These are phyloP conservation scores for Elongisporangium anandrum DNA, from an alignment of 352 stramenopile species.

Conservation along the genomic window DNA sequence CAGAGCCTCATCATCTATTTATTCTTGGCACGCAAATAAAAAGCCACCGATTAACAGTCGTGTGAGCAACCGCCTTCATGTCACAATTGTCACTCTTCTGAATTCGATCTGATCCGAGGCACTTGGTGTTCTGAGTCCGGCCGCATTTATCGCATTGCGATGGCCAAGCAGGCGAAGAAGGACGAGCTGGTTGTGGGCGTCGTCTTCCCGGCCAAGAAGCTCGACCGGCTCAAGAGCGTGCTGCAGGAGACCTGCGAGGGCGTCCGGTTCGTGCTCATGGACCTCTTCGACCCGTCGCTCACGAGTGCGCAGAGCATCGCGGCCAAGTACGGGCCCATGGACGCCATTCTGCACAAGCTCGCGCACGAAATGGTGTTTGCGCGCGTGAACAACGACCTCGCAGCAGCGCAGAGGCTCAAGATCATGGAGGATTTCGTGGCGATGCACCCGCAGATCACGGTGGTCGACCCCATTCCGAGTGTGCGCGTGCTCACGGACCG, in stretches of 20 bases:
- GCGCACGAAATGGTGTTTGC: constrained; percentile 83
- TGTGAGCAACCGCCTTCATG: background rate
- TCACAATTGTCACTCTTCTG: background rate
- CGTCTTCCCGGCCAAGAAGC: constrained; percentile 82
- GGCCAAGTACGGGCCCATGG: constrained; percentile 36
- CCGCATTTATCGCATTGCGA: background rate
- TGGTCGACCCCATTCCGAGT: constrained; percentile 69
- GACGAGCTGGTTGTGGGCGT: constrained; percentile 55
- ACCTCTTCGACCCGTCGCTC: constrained; percentile 43
- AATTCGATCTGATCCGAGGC: background rate
- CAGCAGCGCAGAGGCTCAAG: constrained; percentile 34
- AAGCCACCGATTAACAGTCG: too few species aligned
- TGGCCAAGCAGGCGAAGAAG: background rate
- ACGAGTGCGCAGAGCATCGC: constrained; percentile 26
- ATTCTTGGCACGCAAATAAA: too few species aligned
- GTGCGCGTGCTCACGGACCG: constrained; percentile 71
- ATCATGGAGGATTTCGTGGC: constrained; percentile 46
- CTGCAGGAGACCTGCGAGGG: constrained; percentile 33
- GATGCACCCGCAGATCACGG: constrained; percentile 35
- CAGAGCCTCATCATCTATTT: too few species aligned
- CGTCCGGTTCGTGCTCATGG: constrained; percentile 73
- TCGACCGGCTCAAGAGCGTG: constrained; percentile 65
- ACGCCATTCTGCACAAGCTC: constrained; percentile 78
- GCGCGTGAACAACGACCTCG: constrained; percentile 32
- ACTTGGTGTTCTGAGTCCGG: background rate